phyloP scores from a whole-genome alignment of 768 basidiomycete genomes.

The Trametes elegans region DNA sequence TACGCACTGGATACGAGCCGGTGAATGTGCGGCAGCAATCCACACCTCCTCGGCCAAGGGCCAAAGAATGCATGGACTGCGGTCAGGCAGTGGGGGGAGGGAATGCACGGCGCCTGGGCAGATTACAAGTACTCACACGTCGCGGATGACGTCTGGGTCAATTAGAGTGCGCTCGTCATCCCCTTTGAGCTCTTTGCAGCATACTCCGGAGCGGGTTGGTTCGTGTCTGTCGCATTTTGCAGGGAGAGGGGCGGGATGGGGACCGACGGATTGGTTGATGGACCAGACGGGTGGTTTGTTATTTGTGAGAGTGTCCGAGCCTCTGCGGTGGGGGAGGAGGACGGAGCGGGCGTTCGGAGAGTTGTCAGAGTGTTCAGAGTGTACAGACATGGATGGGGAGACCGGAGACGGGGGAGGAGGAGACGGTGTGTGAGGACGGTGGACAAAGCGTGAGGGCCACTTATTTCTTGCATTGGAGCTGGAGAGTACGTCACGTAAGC shows the following conservation, averaged over 20 bases:
- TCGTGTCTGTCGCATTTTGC: conserved; percentile 58
- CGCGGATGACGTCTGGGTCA: conserved; percentile 84
- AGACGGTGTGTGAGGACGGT: not conserved
- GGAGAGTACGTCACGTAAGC: conserved; percentile 12
- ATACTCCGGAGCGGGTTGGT: conserved; percentile 58
- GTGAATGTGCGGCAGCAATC: no score
- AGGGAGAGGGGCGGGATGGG: conserved; percentile 43
- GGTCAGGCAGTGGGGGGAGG: not conserved
- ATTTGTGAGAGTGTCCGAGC: conserved; percentile 10
- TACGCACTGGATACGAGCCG: no score
- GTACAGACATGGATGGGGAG: conserved; percentile 12
- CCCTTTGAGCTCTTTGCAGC: conserved; percentile 85
- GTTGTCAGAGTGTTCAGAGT: not conserved
- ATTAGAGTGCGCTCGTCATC: conserved; percentile 79
- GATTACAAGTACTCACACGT: conserved; percentile 56
- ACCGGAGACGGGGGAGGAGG: not conserved
- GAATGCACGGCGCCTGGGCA: not conserved
- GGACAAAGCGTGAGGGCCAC: not conserved
- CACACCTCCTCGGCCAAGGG: no score
- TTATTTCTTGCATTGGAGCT: conserved; percentile 12
- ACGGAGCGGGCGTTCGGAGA: conserved; percentile 19
- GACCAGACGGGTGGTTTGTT: conserved; percentile 65
- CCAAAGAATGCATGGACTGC: no score
- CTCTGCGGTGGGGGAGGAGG: conserved; percentile 19
- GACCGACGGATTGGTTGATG: conserved; percentile 42